Percentiles rank a stretch among this genome's conserved stretches.
phyloP scores from a whole-genome alignment of 2,329 filamentous ascomycete species.

The Pyricularia grisea region DNA sequence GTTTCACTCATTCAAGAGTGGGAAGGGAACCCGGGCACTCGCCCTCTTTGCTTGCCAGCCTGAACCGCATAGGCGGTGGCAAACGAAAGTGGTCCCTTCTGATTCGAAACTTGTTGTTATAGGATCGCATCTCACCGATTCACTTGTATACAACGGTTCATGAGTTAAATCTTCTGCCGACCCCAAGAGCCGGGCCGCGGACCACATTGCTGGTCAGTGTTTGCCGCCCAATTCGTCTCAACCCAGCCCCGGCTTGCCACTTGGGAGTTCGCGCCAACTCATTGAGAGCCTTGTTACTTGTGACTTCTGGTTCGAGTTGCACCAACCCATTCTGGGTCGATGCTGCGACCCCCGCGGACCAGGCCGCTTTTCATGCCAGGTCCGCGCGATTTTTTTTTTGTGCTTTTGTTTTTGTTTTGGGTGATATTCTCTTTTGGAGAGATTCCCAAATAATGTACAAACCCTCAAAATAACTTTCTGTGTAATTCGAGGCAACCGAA shows the following conservation, averaged over 20 bases:
- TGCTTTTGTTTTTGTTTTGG: conserved; percentile 1
- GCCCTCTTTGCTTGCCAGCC: neutral
- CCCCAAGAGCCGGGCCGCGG: neutral
- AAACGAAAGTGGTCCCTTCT: neutral
- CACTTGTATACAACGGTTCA: conserved; percentile 1
- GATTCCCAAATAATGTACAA: neutral
- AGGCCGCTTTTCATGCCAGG: conserved; percentile 9
- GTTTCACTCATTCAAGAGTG: neutral
- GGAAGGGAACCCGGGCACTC: neutral
- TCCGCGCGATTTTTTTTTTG: neutral
- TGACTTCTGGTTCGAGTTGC: neutral
- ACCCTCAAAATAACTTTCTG: neutral
- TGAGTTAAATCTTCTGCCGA: neutral
- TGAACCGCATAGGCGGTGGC: neutral
- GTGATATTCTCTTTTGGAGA: neutral
- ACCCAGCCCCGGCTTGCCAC: too few relatives aligned
- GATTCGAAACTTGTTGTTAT: conserved; percentile 1
- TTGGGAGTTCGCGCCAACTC: neutral
- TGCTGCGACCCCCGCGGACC: conserved; percentile 38
- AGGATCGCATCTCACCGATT: neutral
- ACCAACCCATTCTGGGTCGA: conserved; percentile 34
- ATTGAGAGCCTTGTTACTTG: neutral
- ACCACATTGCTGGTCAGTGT: conserved; percentile 3
- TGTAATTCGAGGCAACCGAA: neutral
- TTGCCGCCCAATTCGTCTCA: neutral